Conservation (phyloP, 768 basidiomycete genomes). For the Trametes sanguinea region DNA sequence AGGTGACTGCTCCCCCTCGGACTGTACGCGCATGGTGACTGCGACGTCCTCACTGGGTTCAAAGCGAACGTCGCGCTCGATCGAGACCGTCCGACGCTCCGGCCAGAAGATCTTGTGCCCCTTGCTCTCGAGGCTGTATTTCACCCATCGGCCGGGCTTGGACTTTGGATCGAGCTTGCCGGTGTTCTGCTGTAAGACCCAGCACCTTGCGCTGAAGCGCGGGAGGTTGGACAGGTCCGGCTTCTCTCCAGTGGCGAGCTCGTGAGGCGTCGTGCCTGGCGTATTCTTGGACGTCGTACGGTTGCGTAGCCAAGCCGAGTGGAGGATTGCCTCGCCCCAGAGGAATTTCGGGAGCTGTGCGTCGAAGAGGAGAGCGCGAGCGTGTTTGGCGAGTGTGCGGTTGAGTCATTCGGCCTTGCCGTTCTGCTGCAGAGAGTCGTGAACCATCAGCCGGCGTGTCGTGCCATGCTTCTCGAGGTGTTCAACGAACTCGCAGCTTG, state of each 20-base stretch:
- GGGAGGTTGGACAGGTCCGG: conserved; percentile 7
- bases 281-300: background rate
- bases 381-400: conserved; percentile 14
- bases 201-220: background rate
- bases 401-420: conserved; percentile 21
- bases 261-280: conserved; percentile 3
- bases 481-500: conserved; percentile 14
- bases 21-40: background rate
- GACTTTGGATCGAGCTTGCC: conserved; percentile 7
- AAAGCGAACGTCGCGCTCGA: conserved; percentile 11
- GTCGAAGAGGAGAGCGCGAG: conserved; percentile 7
- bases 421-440: conserved; percentile 7
- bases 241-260: background rate
- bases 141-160: background rate
- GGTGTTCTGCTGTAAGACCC: background rate
- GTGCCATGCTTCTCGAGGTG: conserved; percentile 25
- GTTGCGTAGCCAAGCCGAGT: conserved; percentile 10
- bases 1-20: conserved; percentile 9
- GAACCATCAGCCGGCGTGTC: conserved; percentile 17
- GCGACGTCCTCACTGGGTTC: background rate
- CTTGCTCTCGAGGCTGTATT: background rate
- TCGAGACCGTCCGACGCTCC: conserved; percentile 1
- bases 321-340: conserved; percentile 13
- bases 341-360: conserved; percentile 9
- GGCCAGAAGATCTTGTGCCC: conserved; percentile 16